Evolutionary conservation across 768 basidiomycete species (phyloP), one percentile per base, ranked within the genome.

Genomic region (Dioszegia hungarica): DNA sequence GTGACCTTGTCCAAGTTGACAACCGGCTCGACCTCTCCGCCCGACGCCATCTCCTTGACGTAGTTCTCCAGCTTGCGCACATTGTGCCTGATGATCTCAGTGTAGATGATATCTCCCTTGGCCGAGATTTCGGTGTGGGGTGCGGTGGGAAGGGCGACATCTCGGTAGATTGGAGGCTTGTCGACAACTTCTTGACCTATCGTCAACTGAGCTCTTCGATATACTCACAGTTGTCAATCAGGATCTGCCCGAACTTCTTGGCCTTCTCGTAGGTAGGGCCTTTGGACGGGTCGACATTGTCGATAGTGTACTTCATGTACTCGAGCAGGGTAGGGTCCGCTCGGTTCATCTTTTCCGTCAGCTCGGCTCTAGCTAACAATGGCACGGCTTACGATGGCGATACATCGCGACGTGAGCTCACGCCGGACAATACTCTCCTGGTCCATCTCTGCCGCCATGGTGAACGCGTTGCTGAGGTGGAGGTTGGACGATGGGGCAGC

Each of bases 1-100:
- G 98, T 93, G 41, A 98, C 91, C 78, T 98, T 98, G 79, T 95
- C 89, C 59, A 95, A 88, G 78, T 98, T 97, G 73, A 93, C 84
- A 31, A 83, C 83, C 2, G 88, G 83, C 48, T 90, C 87, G 5
- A 88, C 85, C 71, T 93, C 90, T 56, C 77, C 78, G 2, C 91
- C 90, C 58, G 88, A 90, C 1, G 95, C 92, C 95, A 99, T 99
- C 78, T 99, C 92, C 50, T 74, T 72, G 49, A 79, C 95, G 68
- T 99, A 99, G 1, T 91, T 90, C 77, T 99, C 95, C 40, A 99
- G 82, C 79, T 98, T 97, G 68, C 95, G 87, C 41, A 98, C 94
- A 56, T 90, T 89, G 74, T 94, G 89, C 46, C 95, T 89, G 59
- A 90, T 89, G 57, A 97, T 89, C 77, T 99, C 95, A 4, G 87